Evolutionary conservation across 768 basidiomycete genomes (phyloP).

Genomic region (Trametes elegans): DNA sequence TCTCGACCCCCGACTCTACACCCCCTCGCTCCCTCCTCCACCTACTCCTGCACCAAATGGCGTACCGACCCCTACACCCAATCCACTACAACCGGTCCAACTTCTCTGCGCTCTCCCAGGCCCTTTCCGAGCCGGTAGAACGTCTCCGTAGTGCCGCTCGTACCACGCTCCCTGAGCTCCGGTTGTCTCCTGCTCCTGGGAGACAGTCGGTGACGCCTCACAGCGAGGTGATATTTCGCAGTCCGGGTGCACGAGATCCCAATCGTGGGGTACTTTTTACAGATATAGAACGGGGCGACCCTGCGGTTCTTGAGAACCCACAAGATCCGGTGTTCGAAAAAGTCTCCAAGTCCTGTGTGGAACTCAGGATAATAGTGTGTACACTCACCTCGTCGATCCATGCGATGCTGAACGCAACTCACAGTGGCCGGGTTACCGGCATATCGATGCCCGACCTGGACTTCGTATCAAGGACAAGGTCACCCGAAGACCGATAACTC

Average conservation of each 20-base stretch:
- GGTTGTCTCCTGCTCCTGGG: not conserved
- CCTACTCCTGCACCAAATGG: not conserved
- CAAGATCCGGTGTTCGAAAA: too few relatives aligned
- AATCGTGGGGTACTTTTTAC: too few relatives aligned
- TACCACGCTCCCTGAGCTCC: too few relatives aligned
- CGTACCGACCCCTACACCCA: not conserved
- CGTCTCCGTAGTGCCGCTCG: not conserved
- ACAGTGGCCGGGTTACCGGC: conserved; percentile 12
- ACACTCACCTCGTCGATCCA: too few relatives aligned
- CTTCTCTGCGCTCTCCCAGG: not conserved
- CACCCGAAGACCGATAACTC: not conserved
- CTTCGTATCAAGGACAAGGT: not conserved
- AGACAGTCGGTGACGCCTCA: too few relatives aligned
- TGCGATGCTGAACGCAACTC: too few relatives aligned
- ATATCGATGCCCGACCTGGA: not conserved
- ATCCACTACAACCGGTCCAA: not conserved
- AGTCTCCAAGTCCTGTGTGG: too few relatives aligned
- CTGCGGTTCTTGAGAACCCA: too few relatives aligned
- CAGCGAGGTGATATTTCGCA: too few relatives aligned
- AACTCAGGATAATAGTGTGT: too few relatives aligned
- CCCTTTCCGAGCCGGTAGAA: not conserved
- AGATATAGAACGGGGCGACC: too few relatives aligned
- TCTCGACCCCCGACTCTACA: not conserved
- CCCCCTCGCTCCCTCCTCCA: not conserved
- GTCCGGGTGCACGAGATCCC: too few relatives aligned